These are phyloP conservation scores for Multifurca ochricompacta DNA, from an alignment of 768 basidiomycete genomes.

Conservation along the genomic window DNA sequence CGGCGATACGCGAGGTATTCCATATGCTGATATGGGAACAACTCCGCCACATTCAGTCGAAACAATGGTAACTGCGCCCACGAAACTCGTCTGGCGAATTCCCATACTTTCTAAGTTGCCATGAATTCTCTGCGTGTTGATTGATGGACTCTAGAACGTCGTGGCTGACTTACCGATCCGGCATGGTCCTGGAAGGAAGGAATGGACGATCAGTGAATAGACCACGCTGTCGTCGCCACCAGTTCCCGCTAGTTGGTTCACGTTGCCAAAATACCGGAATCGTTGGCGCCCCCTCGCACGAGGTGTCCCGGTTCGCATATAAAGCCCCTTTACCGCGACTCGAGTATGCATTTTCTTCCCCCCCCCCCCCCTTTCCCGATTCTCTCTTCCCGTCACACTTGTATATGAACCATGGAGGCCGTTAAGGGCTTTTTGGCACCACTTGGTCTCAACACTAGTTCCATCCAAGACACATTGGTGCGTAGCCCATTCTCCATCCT, in stretches of 20 bases:
- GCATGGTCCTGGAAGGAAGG: background rate
- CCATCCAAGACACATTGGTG: conserved; percentile 76
- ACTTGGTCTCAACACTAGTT: conserved; percentile 51
- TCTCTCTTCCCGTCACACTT: conserved; percentile 14
- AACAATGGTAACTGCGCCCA: background rate
- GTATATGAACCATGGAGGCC: conserved; percentile 51
- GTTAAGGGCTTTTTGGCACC: conserved; percentile 68
- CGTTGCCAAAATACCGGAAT: background rate
- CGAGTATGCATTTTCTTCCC: conserved; percentile 6
- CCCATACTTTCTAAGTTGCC: background rate
- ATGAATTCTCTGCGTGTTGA: conserved; percentile 15
- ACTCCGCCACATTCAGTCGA: conserved; percentile 5
- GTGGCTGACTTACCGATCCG: conserved; percentile 7
- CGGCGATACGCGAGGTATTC: conserved; percentile 6
- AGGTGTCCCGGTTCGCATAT: conserved; percentile 20
- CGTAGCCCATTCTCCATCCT: conserved; percentile 18
- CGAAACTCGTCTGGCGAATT: conserved; percentile 6
- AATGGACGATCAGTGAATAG: background rate
- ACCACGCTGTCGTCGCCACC: background rate
- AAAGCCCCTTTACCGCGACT: conserved; percentile 16
- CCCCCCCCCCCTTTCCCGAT: too few relatives aligned
- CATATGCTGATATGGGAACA: conserved; percentile 7
- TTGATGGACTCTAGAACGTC: conserved; percentile 4
- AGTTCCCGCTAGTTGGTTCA: background rate
- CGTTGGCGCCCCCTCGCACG: conserved; percentile 14